phyloP scores from a whole-genome alignment of 495 filamentous ascomycete species.

The Jackrogersella minutella region DNA sequence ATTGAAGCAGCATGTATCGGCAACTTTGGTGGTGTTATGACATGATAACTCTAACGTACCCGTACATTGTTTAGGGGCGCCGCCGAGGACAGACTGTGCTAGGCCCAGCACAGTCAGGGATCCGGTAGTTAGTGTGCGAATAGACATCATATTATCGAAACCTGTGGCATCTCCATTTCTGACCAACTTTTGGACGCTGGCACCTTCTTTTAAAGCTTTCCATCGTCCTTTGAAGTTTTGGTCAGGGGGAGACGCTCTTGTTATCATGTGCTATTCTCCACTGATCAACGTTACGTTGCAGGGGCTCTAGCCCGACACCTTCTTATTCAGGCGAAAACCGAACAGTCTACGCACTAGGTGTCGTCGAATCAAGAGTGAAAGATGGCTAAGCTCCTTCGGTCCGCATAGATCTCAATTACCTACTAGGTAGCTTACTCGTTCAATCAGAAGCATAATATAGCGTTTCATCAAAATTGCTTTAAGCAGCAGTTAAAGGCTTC shows the following conservation, averaged over 20 bases:
- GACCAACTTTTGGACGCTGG: neutral
- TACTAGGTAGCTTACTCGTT: conserved; percentile 9
- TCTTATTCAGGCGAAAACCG: conserved; percentile 24
- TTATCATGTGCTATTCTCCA: conserved; percentile 23
- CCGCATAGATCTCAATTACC: conserved; percentile 7
- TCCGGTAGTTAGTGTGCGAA: conserved; percentile 19
- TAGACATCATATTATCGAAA: conserved; percentile 13
- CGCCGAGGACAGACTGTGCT: conserved; percentile 21
- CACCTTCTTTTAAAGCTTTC: conserved; percentile 10
- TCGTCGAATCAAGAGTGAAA: conserved; percentile 24
- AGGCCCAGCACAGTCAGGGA: conserved; percentile 19
- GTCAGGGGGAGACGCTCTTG: conserved; percentile 13
- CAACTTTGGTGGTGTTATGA: conserved; percentile 48
- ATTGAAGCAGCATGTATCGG: conserved; percentile 79
- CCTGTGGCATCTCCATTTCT: conserved; percentile 1
- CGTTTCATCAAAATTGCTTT: conserved; percentile 15
- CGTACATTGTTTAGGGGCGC: conserved; percentile 19
- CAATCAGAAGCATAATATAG: conserved; percentile 11
- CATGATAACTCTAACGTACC: conserved; percentile 36
- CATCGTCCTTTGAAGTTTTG: neutral
- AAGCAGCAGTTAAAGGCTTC: conserved; percentile 1
- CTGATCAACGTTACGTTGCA: conserved; percentile 21
- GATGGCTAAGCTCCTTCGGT: conserved; percentile 2
- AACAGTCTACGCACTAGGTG: conserved; percentile 11
- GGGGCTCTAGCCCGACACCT: conserved; percentile 13